These are phyloP conservation scores for Craterostigma plantagineum DNA, from an alignment of 257 asterid genomes.

Conservation along the genomic window DNA sequence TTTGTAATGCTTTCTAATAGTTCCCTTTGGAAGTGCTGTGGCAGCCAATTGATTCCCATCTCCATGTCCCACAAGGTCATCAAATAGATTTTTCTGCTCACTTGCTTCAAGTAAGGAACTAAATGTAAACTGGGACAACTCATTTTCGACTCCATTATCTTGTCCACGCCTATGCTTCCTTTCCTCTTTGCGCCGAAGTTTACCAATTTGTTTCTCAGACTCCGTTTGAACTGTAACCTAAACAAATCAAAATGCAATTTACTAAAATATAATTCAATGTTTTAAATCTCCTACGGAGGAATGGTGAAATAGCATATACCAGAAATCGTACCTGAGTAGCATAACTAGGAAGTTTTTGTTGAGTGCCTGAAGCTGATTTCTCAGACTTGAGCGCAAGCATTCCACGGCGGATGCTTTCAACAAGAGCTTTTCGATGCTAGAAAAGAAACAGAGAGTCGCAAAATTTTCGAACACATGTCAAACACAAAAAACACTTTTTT, in stretches of 20 bases:
- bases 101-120: conserved; percentile 86
- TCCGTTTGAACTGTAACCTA: conserved; percentile 95
- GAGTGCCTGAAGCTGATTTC: conserved; percentile 42
- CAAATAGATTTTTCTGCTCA: conserved; percentile 65
- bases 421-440: conserved; percentile 80
- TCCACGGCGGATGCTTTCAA: conserved; percentile 72
- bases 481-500: neutral
- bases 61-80: conserved; percentile 77
- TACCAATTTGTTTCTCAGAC: conserved; percentile 73
- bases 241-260: conserved; percentile 7
- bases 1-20: conserved; percentile 57
- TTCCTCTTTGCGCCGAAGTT: conserved; percentile 93
- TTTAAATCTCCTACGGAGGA: neutral
- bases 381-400: conserved; percentile 62
- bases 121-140: conserved; percentile 44
- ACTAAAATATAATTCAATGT: conserved; percentile 8
- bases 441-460: neutral
- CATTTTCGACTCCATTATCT: conserved; percentile 55
- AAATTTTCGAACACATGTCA: conserved; percentile 1
- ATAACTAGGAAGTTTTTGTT: conserved; percentile 73
- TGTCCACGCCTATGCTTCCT: conserved; percentile 69
- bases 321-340: conserved; percentile 65
- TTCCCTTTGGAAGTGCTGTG: conserved; percentile 88
- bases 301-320: neutral
- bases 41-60: conserved; percentile 46